Evolutionary conservation across 331 rosid genomes (phyloP), one percentile per base, ranked within the genome.

Genomic region (Saraca asoca): DNA sequence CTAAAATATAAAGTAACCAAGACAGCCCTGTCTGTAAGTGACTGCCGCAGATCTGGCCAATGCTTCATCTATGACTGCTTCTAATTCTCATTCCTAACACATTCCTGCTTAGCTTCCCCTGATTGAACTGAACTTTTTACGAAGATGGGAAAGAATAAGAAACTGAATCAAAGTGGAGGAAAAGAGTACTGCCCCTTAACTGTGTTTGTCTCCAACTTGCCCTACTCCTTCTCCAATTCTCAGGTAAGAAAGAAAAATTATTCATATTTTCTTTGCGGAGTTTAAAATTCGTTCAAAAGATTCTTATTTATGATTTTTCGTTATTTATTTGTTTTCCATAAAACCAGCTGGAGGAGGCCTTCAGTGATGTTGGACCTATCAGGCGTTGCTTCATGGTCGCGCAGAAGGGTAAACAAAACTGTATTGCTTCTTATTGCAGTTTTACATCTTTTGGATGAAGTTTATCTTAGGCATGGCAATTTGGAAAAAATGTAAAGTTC

Each of bases 301-400:
- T 17, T 57, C 42, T 37, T 17, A 0, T 38, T 19, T 50, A 62
- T 67, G 13, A 29, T 18, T 51, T 8, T 45, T 9, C 0, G 13
- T 31, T 16, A 51, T n/a, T 61, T 66, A 15, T 7, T 38, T 45
- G 48, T 37, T 9, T n/a, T 10, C 45, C 5, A 51, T 55, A 49
- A 52, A 13, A 19, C 72, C 87, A 91, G 98, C 83, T 90, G 63
- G 98, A 90, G 66, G 95, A 90, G 79, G 72, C 90, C 0, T 93
- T 93, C 81, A 74, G 91, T 53, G 96, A 88, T 52, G 88, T 88
- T 19, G 98, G 98, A 59, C 98, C 97, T 24, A 76, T 90, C 48
- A 76, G 97, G 77, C 88, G 97, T 35, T 84, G 96, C 68, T 94
- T 90, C 84, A 76, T 94, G 96, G 98, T 88, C 68, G 78, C 82